Evolutionary conservation across 1,284 basidiomycete species (phyloP).

Genomic region (Trametes sp.): DNA sequence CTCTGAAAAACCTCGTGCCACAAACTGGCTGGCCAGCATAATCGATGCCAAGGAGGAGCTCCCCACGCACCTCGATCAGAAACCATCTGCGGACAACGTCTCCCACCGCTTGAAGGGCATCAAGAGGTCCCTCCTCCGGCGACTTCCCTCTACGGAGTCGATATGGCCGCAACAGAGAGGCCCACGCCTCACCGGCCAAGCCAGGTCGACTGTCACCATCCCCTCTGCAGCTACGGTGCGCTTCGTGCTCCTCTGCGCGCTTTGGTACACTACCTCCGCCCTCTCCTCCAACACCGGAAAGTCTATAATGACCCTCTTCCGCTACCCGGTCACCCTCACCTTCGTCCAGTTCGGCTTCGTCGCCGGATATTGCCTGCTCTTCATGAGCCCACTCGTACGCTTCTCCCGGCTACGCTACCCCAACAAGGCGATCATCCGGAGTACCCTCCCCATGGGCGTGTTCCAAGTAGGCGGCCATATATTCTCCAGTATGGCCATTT

Average conservation of each 20-base stretch:
- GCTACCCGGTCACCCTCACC: conserved; percentile 92
- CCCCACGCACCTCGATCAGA: conserved; percentile 31
- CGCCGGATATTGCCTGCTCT: conserved; percentile 83
- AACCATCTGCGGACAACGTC: conserved; percentile 30
- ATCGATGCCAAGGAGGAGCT: conserved; percentile 29
- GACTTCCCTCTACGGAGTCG: conserved; percentile 27
- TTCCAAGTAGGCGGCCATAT: conserved; percentile 98
- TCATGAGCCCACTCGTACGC: conserved; percentile 76
- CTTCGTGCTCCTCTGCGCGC: conserved; percentile 72
- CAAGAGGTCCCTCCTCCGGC: conserved; percentile 32
- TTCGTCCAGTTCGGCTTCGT: conserved; percentile 98
- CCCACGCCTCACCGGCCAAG: conserved; percentile 18
- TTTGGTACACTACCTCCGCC: conserved; percentile 89
- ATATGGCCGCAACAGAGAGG: conserved; percentile 26
- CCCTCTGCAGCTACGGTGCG: conserved; percentile 45
- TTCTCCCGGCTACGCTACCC: conserved; percentile 76
- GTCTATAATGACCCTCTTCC: conserved; percentile 85
- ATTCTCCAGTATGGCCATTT: conserved; percentile 96
- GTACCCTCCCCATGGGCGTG: conserved; percentile 90
- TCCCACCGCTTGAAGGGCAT: conserved; percentile 29
- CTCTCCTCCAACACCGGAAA: conserved; percentile 92
- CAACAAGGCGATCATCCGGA: conserved; percentile 74
- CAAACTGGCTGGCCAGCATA: conserved; percentile 38
- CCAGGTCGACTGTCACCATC: conserved; percentile 16
- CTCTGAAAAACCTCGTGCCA: conserved; percentile 27